Evolutionary conservation across 495 filamentous ascomycete species (phyloP).

Genomic region (Tuber indicum): DNA sequence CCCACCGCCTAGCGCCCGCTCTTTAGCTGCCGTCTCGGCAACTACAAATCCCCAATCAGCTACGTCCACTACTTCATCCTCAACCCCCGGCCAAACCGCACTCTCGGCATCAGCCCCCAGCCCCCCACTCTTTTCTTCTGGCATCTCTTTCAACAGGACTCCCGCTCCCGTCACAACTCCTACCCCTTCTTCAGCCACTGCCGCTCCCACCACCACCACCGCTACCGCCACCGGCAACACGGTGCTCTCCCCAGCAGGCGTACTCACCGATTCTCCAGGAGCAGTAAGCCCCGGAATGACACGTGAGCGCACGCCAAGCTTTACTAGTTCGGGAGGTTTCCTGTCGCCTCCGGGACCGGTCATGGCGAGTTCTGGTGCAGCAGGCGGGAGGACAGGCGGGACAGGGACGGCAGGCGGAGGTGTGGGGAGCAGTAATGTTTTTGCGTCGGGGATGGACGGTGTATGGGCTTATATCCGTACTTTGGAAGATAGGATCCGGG

Average conservation of each 20-base stretch:
- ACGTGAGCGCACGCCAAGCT: conserved; percentile 29
- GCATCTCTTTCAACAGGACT: neutral
- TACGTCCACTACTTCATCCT: neutral
- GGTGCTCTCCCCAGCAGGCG: conserved; percentile 33
- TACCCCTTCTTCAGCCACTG: conserved; percentile 1
- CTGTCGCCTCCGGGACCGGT: conserved; percentile 16
- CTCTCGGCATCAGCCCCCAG: conserved; percentile 12
- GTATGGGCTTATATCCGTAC: conserved; percentile 35
- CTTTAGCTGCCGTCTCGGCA: neutral
- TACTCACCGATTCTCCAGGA: conserved; percentile 34
- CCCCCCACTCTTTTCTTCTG: conserved; percentile 1
- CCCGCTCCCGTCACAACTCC: neutral
- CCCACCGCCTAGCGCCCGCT: conserved; percentile 17
- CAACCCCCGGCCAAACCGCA: neutral
- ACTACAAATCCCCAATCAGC: neutral
- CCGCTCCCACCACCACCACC: conserved; percentile 21
- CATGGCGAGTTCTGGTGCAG: conserved; percentile 23
- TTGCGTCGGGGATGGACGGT: conserved; percentile 25
- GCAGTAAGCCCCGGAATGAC: conserved; percentile 32
- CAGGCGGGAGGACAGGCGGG: conserved; percentile 31
- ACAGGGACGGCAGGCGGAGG: conserved; percentile 10
- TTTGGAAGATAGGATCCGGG: conserved; percentile 27
- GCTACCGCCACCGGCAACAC: conserved; percentile 19
- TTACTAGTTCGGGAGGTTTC: conserved; percentile 17
- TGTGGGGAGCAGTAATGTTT: conserved; percentile 23